phyloP scores from a whole-genome alignment of 2,329 filamentous ascomycete genomes.

The Orbilia oligospora region DNA sequence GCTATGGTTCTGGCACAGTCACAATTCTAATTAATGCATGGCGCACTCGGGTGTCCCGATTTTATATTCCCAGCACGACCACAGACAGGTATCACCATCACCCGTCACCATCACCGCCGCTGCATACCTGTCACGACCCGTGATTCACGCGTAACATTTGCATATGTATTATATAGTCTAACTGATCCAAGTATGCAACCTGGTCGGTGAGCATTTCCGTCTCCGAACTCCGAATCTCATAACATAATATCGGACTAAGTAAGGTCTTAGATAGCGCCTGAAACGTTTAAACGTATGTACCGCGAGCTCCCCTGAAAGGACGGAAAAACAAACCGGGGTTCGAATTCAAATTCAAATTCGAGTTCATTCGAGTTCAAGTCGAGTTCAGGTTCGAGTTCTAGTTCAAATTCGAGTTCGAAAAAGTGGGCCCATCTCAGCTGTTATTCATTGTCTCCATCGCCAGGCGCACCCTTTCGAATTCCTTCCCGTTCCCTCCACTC shows the following conservation, averaged over 20 bases:
- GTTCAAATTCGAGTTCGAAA: constrained; percentile 2
- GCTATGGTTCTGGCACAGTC: background rate
- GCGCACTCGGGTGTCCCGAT: too few species aligned
- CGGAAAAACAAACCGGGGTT: background rate
- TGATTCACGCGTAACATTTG: background rate
- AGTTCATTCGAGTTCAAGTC: background rate
- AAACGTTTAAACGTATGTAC: constrained; percentile 17
- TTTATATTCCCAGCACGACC: background rate
- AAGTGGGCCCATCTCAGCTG: constrained; percentile 23
- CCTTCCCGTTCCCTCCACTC: constrained; percentile 8
- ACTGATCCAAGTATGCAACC: background rate
- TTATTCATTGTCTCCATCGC: constrained; percentile 15
- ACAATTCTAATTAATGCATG: background rate
- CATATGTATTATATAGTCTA: too few species aligned
- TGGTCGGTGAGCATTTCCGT: constrained; percentile 17
- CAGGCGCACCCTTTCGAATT: constrained; percentile 22
- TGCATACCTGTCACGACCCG: background rate
- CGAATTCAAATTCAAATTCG: background rate
- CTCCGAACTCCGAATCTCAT: constrained; percentile 6
- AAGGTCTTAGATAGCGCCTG: constrained; percentile 19
- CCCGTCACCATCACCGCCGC: background rate
- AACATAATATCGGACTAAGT: constrained; percentile 2
- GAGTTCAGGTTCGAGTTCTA: background rate
- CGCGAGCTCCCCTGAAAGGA: constrained; percentile 56
- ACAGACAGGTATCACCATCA: constrained; percentile 13